A percentile compares a stretch with the other conserved stretches of the same genome.
phyloP scores from a whole-genome alignment of 176 grass and related monocot species.

The Carex kokanica region DNA sequence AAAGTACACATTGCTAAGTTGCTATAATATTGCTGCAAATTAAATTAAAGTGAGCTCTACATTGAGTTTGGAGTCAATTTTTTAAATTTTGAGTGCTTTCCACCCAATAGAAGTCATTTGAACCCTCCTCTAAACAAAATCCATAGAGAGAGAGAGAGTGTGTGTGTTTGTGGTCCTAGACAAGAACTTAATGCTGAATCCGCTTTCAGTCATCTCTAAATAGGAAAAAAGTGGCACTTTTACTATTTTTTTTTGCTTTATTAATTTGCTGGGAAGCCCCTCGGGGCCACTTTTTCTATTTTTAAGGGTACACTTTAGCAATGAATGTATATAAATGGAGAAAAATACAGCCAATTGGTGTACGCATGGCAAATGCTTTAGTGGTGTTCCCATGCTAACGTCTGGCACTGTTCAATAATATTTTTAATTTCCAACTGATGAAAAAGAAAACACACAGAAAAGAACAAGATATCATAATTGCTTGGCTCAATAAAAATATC shows the following conservation, averaged over 20 bases:
- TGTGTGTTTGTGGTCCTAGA: neutral
- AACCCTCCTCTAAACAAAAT: neutral
- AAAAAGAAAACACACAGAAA: too few relatives aligned
- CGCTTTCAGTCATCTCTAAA: slow-evolving; percentile 13
- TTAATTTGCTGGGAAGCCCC: neutral
- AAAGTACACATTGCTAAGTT: neutral
- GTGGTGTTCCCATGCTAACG: neutral
- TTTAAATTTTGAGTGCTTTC: neutral
- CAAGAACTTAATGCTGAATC: neutral
- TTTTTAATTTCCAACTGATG: neutral
- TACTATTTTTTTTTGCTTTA: neutral
- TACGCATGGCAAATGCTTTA: neutral
- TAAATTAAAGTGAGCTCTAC: neutral
- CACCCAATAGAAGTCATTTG: neutral
- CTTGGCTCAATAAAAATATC: too few relatives aligned
- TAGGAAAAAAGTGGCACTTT: neutral
- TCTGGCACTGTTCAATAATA: neutral
- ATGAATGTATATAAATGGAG: neutral
- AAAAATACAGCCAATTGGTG: neutral
- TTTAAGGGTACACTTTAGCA: neutral
- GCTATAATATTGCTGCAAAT: neutral
- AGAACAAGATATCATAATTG: neutral
- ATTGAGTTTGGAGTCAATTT: neutral
- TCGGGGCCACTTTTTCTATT: neutral
- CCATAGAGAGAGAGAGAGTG: neutral